These are phyloP conservation scores for Yamadazyma jaroonii DNA, from an alignment of 1,139 yeast genomes.

Conservation along the genomic window DNA sequence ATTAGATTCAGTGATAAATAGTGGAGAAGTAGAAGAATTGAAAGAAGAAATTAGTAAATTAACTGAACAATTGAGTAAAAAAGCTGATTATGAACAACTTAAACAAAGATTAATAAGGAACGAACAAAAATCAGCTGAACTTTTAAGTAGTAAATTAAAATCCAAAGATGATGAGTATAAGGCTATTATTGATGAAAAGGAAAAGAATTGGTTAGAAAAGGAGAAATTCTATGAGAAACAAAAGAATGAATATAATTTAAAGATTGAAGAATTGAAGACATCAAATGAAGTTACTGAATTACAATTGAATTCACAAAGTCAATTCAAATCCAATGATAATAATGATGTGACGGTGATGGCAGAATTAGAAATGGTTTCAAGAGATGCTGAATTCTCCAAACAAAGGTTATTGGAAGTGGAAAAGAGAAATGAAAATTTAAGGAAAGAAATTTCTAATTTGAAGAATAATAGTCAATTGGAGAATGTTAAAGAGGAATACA, in stretches of 20 bases:
- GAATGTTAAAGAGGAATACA: conserved; percentile 30
- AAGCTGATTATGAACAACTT: conserved; percentile 77
- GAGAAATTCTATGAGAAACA: conserved; percentile 45
- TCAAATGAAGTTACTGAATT: conserved; percentile 53
- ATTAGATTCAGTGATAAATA: conserved; percentile 61
- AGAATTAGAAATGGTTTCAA: conserved; percentile 63
- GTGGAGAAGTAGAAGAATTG: conserved; percentile 52
- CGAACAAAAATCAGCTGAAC: conserved; percentile 58
- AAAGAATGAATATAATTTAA: conserved; percentile 44
- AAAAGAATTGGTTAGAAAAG: conserved; percentile 56
- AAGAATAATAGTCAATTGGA: conserved; percentile 43
- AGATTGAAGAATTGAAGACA: conserved; percentile 54
- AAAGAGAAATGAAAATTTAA: conserved; percentile 70
- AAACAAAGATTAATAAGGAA: conserved; percentile 57
- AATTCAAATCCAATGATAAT: conserved; percentile 15
- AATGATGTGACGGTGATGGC: conserved; percentile 29
- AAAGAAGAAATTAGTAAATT: conserved; percentile 53
- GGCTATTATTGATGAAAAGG: conserved; percentile 60
- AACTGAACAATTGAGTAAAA: conserved; percentile 59
- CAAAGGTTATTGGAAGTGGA: conserved; percentile 69
- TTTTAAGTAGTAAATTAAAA: conserved; percentile 40
- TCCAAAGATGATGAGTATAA: conserved; percentile 64
- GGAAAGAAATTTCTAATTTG: conserved; percentile 58
- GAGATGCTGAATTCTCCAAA: conserved; percentile 75
- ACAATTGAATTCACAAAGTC: conserved; percentile 44